Evolutionary conservation across 1,284 basidiomycete species (phyloP), one percentile per base, ranked within the genome.

Genomic region (Exsudoporus floridanus): DNA sequence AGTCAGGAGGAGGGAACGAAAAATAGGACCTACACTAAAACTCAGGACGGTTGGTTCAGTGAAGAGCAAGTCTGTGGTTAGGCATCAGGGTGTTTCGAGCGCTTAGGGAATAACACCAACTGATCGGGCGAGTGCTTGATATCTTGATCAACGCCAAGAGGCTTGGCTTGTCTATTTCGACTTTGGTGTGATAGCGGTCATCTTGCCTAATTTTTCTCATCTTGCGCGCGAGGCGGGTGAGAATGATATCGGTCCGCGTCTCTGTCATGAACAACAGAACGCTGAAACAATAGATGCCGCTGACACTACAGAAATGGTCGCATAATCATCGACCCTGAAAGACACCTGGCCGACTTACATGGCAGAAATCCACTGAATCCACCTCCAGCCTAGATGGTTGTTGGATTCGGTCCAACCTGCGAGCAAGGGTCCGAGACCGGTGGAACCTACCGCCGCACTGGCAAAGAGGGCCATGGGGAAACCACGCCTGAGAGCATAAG

Each of bases 361-460:
- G 51, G 78, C 68, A 56, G 80, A 77, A n/a, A 88, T 75, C 82
- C 83, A 86, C 62, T 84, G 80, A 19, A 86, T 84, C 84, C 85
- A 87, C 14, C 85, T 72, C 85, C 86, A 88, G 40, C 74, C 71
- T 7, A 86, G 60, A 10, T 70, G 65, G 0, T 64, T 54, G 49
- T 78, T 74, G 31, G 77, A 74, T 59, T 82, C 83, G 12, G 84
- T 79, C 76, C 78, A 86, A 2, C 79, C 80, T 8, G 79, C 75
- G 21, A 76, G 67, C 8, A 82, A 66, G 0, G 83, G 77, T 3
- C 80, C 84, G 1, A 85, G 50, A 5, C 82, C 83, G 0, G 76
- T 77, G 0, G 76, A 75, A 18, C 74, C 73, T 43, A 84, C 63
- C 1, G 75, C 79, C 5, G 72, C 63, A 5, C 80, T 63, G 2